phyloP scores from a whole-genome alignment of 495 filamentous ascomycete genomes.

The Cudoniella acicularis region DNA sequence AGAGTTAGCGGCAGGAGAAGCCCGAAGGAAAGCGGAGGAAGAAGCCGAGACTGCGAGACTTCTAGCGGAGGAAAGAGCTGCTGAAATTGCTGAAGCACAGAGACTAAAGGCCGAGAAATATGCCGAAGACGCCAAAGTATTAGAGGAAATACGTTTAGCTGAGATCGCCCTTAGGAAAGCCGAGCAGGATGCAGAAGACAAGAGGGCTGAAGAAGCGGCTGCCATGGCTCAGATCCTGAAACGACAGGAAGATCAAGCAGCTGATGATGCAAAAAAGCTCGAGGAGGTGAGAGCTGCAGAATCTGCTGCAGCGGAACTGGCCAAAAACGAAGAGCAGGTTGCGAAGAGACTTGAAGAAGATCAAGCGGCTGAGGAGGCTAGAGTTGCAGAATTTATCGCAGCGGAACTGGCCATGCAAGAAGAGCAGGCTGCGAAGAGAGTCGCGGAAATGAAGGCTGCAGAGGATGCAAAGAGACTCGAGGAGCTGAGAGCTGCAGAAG shows the following conservation, averaged over 20 bases:
- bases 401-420: background rate
- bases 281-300: no score
- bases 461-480: background rate
- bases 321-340: background rate
- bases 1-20: constrained; percentile 3
- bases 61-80: background rate
- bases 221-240: background rate
- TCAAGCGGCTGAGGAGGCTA: background rate
- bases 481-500: background rate
- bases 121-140: background rate
- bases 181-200: constrained; percentile 16
- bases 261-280: no score
- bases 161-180: constrained; percentile 18
- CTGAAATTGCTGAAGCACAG: background rate
- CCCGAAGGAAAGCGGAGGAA: constrained; percentile 8
- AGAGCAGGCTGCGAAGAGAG: background rate
- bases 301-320: no score
- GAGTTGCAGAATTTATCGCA: background rate
- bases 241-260: no score
- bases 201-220: background rate
- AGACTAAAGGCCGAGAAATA: background rate
- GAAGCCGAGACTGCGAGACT: background rate
- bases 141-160: background rate
- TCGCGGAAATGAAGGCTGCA: background rate
- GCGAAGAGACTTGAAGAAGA: background rate